Evolutionary conservation across 2,329 filamentous ascomycete species (phyloP).

Genomic region (Aureobasidium melanogenum): DNA sequence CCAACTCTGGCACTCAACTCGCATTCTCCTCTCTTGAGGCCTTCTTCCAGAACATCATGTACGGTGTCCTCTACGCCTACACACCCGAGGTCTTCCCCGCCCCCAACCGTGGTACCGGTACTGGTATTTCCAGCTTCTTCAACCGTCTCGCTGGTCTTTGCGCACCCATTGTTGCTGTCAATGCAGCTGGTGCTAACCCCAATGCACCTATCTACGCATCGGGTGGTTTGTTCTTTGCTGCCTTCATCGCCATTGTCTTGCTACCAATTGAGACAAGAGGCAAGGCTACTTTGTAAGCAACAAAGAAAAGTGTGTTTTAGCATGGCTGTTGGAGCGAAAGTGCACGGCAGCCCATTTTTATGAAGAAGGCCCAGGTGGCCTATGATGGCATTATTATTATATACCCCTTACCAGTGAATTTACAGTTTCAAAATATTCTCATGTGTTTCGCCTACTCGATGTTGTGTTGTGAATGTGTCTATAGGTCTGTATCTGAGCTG

Average conservation of each 20-base stretch:
- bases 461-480: background rate
- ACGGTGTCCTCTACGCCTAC: slow-evolving; percentile 67
- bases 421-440: background rate
- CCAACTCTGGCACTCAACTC: slow-evolving; percentile 50
- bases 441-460: no score
- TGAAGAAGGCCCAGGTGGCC: background rate
- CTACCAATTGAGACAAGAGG: slow-evolving; percentile 37
- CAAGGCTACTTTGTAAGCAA: slow-evolving; percentile 30
- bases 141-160: slow-evolving; percentile 60
- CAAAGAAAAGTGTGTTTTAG: background rate
- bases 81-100: slow-evolving; percentile 71
- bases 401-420: background rate
- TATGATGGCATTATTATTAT: background rate
- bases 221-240: slow-evolving; percentile 35
- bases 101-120: slow-evolving; percentile 61
- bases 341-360: background rate
- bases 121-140: slow-evolving; percentile 62
- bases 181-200: slow-evolving; percentile 30
- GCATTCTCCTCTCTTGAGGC: slow-evolving; percentile 59
- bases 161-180: slow-evolving; percentile 57
- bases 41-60: slow-evolving; percentile 66
- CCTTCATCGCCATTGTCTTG: slow-evolving; percentile 33
- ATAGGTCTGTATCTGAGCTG: background rate
- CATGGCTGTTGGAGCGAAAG: background rate
- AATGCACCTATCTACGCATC: slow-evolving; percentile 35